These are phyloP conservation scores for Wallemia hederae DNA, from an alignment of 1,284 basidiomycete genomes.

Conservation along the genomic window DNA sequence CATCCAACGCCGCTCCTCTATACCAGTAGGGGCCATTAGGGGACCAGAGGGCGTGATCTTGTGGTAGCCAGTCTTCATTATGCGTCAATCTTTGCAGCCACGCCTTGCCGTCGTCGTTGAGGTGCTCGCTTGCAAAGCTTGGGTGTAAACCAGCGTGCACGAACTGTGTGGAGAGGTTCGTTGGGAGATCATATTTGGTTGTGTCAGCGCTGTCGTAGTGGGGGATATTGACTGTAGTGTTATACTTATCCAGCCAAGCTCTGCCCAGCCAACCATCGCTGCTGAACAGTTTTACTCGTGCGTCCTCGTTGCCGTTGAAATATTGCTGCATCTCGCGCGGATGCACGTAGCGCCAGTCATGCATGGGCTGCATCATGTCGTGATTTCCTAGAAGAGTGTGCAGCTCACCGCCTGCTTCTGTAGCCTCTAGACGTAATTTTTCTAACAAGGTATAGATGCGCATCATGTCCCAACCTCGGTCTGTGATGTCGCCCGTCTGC, in stretches of 20 bases:
- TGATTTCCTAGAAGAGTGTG: neutral
- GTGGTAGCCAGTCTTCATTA: neutral
- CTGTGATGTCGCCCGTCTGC: conserved; percentile 80
- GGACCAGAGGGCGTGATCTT: neutral
- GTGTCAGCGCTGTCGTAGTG: neutral
- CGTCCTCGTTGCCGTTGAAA: neutral
- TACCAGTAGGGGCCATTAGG: neutral
- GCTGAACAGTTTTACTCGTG: neutral
- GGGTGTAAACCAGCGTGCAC: neutral
- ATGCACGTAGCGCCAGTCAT: neutral
- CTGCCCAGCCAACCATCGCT: neutral
- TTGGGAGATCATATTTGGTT: neutral
- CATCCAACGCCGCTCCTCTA: neutral
- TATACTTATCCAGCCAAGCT: neutral
- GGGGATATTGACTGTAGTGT: neutral
- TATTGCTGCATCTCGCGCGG: neutral
- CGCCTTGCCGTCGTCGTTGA: neutral
- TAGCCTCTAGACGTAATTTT: neutral
- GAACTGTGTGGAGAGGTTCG: neutral
- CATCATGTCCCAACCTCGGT: conserved; percentile 25
- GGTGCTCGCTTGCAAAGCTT: neutral
- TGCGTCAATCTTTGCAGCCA: neutral
- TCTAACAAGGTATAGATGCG: neutral
- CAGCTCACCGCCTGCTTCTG: neutral
- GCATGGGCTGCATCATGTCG: neutral